Percentiles rank a stretch among this genome's conserved stretches.
Evolutionary conservation across 768 basidiomycete species (phyloP).

Genomic region (Tricholoma flavovirens): DNA sequence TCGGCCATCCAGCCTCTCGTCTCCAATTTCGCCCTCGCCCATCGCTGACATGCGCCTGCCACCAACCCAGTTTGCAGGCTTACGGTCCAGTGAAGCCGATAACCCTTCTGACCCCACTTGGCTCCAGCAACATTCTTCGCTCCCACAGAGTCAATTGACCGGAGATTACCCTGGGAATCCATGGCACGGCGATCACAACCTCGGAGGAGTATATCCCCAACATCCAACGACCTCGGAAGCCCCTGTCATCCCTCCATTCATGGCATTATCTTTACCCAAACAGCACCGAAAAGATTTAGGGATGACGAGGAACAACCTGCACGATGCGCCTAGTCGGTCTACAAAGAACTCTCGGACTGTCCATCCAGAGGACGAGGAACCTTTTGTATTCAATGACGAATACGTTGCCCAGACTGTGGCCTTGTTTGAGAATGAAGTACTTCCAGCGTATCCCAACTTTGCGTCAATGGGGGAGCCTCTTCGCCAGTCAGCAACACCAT

Average conservation of each 20-base stretch:
- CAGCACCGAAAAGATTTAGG: not conserved
- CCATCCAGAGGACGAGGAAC: constrained; percentile 26
- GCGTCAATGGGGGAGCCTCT: constrained; percentile 10
- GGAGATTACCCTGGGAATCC: constrained; percentile 1
- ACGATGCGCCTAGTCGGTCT: not conserved
- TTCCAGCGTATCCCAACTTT: constrained; percentile 30
- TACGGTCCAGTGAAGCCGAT: constrained; percentile 2
- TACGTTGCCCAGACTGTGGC: constrained; percentile 30
- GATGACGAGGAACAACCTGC: not conserved
- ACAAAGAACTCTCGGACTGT: constrained; percentile 6
- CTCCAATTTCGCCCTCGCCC: constrained; percentile 18
- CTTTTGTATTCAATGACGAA: constrained; percentile 30
- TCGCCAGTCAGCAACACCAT: not conserved
- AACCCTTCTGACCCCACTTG: constrained; percentile 6
- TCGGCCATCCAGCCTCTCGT: constrained; percentile 11
- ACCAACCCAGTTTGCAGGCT: constrained; percentile 2
- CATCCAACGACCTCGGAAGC: not conserved
- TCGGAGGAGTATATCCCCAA: constrained; percentile 1
- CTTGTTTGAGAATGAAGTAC: constrained; percentile 28
- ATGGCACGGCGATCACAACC: constrained; percentile 3
- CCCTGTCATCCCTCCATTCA: not conserved
- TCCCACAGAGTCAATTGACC: constrained; percentile 3
- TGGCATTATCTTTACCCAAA: not conserved
- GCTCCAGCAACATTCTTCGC: constrained; percentile 5
- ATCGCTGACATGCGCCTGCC: constrained; percentile 6